Evolutionary conservation across 768 basidiomycete species (phyloP).

Genomic region (Rhizopogon sp.): DNA sequence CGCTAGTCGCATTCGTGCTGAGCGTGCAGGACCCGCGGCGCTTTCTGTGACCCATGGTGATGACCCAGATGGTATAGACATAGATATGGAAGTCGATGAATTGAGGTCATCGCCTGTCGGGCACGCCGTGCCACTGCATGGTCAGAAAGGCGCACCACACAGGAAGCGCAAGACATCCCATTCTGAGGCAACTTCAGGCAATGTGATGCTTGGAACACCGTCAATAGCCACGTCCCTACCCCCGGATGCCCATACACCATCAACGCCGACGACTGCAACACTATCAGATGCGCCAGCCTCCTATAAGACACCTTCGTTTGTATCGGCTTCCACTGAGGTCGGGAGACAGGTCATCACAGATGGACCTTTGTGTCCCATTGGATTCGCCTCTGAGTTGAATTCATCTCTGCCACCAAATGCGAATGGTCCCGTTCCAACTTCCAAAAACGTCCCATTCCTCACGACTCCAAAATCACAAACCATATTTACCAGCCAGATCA

Average conservation of each 20-base stretch:
- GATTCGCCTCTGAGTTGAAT: conserved; percentile 13
- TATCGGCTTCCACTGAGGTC: conserved; percentile 8
- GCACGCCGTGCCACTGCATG: background rate
- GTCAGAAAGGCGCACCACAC: background rate
- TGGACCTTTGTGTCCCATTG: conserved; percentile 5
- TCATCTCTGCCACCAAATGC: background rate
- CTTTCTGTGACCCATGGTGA: background rate
- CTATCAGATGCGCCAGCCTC: background rate
- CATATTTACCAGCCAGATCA: conserved; percentile 8
- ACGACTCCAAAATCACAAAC: conserved; percentile 21
- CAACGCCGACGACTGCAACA: background rate
- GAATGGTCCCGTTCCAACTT: background rate
- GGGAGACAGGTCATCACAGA: conserved; percentile 8
- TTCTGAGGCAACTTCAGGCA: conserved; percentile 11
- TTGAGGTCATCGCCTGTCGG: background rate
- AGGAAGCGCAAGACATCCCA: conserved; percentile 1
- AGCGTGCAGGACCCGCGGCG: conserved; percentile 5
- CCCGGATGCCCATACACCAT: background rate
- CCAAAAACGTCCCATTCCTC: conserved; percentile 7
- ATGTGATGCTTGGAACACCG: conserved; percentile 11
- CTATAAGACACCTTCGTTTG: conserved; percentile 2
- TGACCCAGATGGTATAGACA: conserved; percentile 1
- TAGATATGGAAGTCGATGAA: background rate
- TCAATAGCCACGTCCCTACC: conserved; percentile 2
- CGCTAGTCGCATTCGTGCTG: conserved; percentile 21